Base-by-base conservation (phyloP, 106 monocot genomes). In the Allium sativum region DNA sequence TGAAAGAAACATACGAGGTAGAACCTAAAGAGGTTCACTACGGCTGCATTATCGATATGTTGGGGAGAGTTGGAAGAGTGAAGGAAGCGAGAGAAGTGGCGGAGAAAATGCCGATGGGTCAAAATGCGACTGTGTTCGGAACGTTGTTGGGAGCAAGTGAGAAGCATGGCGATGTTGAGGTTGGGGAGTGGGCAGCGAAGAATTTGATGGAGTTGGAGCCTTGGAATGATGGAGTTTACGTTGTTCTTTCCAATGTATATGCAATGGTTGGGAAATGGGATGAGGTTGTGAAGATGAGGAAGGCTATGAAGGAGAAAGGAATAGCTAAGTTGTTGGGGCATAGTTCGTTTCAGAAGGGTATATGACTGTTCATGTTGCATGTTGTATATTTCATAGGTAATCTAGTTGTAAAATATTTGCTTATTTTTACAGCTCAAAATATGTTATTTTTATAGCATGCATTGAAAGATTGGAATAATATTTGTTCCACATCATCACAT, bases 171-270 rank as follows among this genome's bases (percentile, higher is more conserved):
- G 59, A 69, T 56, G 80, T 85, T 56, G 61, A 57, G 47, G 67
- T 85, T 21, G 90, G 85, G 18, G 74, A 78, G 53, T 82, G 82
- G 82, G 82, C 64, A 18, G 90, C 82, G 13, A 61, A 22, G 14
- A 80, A 71, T 63, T 42, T 85, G 48, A 8, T 73, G 52, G 75
- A 77, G 77, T 15, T 80, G 60, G 90, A 85, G 64, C 90, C 85
- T 8, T 77, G 82, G 79, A 90, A 90, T 45, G 90, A 90, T 55
- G 90, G 85, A 14, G 85, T 82, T 1, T 90, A 90, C 48, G 89
- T 89, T 4, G 89, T 84, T 9, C 41, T 84, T n/a, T 89, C 89
- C 8, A 89, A 89, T 41, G 70, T 81, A 8, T 89, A 84, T 47
- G 85, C 89, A 4, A 65, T 19, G 4, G 73, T 66, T 6, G 70